Conservation (phyloP, 352 stramenopile species). For the Phytopythium aichiense region DNA sequence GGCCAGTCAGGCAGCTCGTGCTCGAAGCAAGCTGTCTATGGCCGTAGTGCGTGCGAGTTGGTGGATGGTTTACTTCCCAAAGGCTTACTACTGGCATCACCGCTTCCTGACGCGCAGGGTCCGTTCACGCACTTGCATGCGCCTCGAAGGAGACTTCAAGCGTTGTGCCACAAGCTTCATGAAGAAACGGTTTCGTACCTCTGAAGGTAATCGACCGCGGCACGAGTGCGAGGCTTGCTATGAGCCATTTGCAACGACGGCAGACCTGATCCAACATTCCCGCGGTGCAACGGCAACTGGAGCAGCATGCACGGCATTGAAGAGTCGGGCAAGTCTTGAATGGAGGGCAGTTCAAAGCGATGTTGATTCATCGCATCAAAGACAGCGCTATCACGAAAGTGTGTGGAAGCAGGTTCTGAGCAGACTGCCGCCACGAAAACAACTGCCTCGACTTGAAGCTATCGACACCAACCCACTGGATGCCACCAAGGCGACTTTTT, state of each 20-base stretch:
- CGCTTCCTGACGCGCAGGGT: background rate
- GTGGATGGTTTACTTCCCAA: background rate
- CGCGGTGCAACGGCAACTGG: background rate
- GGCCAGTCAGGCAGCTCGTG: background rate
- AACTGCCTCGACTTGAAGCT: too few species aligned
- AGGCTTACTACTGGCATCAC: constrained; percentile 5
- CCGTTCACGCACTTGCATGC: background rate
- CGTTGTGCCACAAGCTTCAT: background rate
- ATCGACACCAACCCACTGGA: background rate
- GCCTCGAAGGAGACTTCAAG: constrained; percentile 1
- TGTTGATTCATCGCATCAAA: background rate
- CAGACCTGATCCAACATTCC: background rate
- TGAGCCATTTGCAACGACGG: constrained; percentile 4
- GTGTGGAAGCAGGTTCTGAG: background rate
- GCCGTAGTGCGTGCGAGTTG: background rate
- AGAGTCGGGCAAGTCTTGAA: background rate
- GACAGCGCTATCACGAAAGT: background rate
- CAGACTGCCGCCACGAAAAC: background rate
- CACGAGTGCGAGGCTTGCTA: background rate
- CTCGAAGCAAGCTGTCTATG: background rate
- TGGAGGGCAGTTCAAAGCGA: background rate
- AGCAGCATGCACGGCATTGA: background rate
- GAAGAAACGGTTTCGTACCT: background rate
- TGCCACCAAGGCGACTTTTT: background rate
- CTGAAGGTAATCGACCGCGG: background rate